Evolutionary conservation across 2,329 filamentous ascomycete species (phyloP).

Genomic region (Sclerotinia glacialis): DNA sequence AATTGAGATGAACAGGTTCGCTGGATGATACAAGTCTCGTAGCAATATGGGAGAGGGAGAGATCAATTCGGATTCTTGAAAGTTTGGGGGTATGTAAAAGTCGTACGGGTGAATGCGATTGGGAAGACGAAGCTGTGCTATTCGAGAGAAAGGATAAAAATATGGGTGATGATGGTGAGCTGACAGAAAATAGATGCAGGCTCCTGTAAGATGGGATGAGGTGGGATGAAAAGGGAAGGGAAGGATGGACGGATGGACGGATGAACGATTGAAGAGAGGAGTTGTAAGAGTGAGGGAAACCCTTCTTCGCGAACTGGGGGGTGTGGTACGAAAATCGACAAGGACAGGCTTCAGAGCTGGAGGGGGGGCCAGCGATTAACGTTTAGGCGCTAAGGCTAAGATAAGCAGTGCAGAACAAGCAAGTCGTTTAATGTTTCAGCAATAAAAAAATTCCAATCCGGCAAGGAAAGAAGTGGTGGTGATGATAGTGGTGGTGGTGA

Average conservation of each 20-base stretch:
- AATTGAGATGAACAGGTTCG: conserved; percentile 14
- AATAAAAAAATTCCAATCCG: neutral
- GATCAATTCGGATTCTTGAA: neutral
- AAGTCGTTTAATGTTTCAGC: neutral
- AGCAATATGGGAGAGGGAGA: neutral
- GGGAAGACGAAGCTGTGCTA: neutral
- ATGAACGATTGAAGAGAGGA: conserved; percentile 5
- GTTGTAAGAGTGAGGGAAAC: conserved; percentile 5
- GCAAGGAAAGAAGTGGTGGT: neutral
- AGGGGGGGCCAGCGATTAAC: conserved; percentile 20
- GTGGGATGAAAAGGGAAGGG: conserved; percentile 9
- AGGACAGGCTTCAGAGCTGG: neutral
- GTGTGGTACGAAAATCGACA: conserved; percentile 2
- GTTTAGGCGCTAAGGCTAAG: conserved; percentile 27
- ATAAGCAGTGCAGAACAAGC: conserved; percentile 24
- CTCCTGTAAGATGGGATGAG: conserved; percentile 6
- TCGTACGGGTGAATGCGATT: neutral
- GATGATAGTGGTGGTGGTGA: neutral
- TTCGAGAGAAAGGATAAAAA: conserved; percentile 3
- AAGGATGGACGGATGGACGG: no score
- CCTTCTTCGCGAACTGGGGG: neutral
- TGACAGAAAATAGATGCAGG: conserved; percentile 13
- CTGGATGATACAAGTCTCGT: conserved; percentile 23
- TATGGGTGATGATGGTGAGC: conserved; percentile 15
- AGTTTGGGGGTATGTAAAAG: neutral